Evolutionary conservation across 2,329 filamentous ascomycete species (phyloP), one percentile per base, ranked within the genome.

Genomic region (Elsinoe ampelina): DNA sequence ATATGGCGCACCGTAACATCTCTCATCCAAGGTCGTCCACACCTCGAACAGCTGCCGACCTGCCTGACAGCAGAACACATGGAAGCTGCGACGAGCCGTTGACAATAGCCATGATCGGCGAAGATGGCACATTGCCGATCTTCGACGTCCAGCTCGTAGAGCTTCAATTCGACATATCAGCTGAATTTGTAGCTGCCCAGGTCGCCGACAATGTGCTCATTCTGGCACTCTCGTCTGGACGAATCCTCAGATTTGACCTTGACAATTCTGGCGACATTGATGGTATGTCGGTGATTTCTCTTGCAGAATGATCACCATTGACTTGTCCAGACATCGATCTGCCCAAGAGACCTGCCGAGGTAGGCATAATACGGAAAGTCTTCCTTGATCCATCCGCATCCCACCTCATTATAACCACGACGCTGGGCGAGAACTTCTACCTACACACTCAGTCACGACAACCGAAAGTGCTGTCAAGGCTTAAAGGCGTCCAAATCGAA

Each of bases 321-420:
- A 59, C 39, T 4, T 26, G 1, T 13, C 54, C 65, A 95, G 92
- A 98, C 72, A 95, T 98, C 70, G 93, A 98, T 71, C 82, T 98
- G 6, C 93, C 93, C 36, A 95, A 95, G 75, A 93, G 92, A 66
- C 83, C 89, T 13, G 86, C 89, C 36, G 92, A 98, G 70, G 82
- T 93, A 59, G 93, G 93, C 63, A 81, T 95, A 54, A 97, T 98
- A 67, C 85, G 87, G 64, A 89, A 87, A 75, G 89, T 98, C 81
- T 98, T 98, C 74, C 86, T 98, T 67, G 93, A 98, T 68, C 92
- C 93, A 26, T 95, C 92, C 10, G 93, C 93, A 26, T 96, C 90
- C 5, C 93, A 98, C 73, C 78, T 98, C 26, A 82, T 98, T 62
- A 84, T 98, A 63, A 90, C 87, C 68, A 98, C 93, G 2, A 86